Base-by-base conservation (phyloP, 768 basidiomycete species). In the Tylopilus balloui region DNA sequence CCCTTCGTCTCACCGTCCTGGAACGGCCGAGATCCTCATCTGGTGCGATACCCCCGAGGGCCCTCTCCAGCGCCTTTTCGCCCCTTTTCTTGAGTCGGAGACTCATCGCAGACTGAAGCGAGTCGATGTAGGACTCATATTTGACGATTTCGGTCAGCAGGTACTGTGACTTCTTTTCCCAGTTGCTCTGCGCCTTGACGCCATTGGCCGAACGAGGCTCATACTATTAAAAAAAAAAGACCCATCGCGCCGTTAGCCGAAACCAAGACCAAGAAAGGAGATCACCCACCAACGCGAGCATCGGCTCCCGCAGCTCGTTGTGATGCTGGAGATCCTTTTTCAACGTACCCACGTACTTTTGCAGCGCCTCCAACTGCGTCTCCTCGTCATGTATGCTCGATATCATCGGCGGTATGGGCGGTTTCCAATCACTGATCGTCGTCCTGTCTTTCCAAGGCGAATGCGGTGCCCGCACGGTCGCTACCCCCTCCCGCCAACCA, bases 71-170 rank as follows among this genome's bases (percentile, higher is more conserved):
- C 27, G 78, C 81, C 71, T 90, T 93, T 69, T 97, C 91, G 25
- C 94, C 94, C 46, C 92, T 81, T 66, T 86, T 91, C 70, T 90
- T 91, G 56, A 95, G 71, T 28, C 93, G 83, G 36, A 95, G 75
- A 9, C 75, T 73, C 84, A 93, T 94, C 31, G 88, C 94, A 4
- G 74, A 70, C 63, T 86, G 81, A 25, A 99, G 76, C 6, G 92
- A 89, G 55, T 95, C 92, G 47, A 95, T 86, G 66, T 99, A 99
- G 14, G 88, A 88, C 45, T 91, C 84, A 68, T 97, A 98, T 67
- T 98, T 98, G 63, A 92, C 89, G 35, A 92, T 89, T 71, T 99
- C 95, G 9, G 87, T 81, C 45, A 93, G 76, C 40, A 98, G 72
- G 65, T 90, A 90, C 61, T 90, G 84, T 3, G 89, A 92, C 64